Conservation (phyloP, 2,329 filamentous ascomycete genomes). For the Rasamsonia emersonii region DNA sequence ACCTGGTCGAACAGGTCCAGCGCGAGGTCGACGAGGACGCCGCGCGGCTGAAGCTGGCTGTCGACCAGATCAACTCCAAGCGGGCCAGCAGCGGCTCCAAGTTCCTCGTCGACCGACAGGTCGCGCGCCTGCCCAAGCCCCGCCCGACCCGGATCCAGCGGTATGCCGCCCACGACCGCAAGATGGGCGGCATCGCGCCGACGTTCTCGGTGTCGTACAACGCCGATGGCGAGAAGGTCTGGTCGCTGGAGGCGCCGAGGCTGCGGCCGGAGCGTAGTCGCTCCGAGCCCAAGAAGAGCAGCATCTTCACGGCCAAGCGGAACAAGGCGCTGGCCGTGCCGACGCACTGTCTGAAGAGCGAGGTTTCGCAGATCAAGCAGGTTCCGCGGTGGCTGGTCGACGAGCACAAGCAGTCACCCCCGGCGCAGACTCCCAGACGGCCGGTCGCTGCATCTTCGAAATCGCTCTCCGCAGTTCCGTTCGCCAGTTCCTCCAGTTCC, state of each 20-base stretch:
- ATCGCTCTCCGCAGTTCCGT: neutral
- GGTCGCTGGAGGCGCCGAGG: conserved; percentile 13
- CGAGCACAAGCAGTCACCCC: conserved; percentile 24
- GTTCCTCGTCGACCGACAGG: conserved; percentile 42
- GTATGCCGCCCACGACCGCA: conserved; percentile 23
- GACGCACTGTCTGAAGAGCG: conserved; percentile 32
- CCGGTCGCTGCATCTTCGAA: neutral
- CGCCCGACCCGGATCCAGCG: conserved; percentile 22
- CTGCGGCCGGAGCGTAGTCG: conserved; percentile 14
- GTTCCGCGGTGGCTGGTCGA: conserved; percentile 36
- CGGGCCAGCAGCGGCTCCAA: conserved; percentile 50
- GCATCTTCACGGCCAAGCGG: conserved; percentile 27
- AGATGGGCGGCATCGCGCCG: conserved; percentile 21
- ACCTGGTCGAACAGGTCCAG: conserved; percentile 54
- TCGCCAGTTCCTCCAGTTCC: neutral
- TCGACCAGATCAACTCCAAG: conserved; percentile 50
- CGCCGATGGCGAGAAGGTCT: conserved; percentile 9
- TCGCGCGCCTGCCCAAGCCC: conserved; percentile 19
- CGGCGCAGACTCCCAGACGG: conserved; percentile 9
- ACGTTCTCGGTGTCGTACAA: conserved; percentile 17
- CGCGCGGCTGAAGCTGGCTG: conserved; percentile 47
- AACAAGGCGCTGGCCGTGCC: conserved; percentile 30
- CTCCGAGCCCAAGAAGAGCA: conserved; percentile 20
- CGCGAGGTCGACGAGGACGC: conserved; percentile 51
- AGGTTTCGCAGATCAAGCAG: conserved; percentile 28